phyloP scores from a whole-genome alignment of 2,329 filamentous ascomycete genomes.

The Colletotrichum sojae region DNA sequence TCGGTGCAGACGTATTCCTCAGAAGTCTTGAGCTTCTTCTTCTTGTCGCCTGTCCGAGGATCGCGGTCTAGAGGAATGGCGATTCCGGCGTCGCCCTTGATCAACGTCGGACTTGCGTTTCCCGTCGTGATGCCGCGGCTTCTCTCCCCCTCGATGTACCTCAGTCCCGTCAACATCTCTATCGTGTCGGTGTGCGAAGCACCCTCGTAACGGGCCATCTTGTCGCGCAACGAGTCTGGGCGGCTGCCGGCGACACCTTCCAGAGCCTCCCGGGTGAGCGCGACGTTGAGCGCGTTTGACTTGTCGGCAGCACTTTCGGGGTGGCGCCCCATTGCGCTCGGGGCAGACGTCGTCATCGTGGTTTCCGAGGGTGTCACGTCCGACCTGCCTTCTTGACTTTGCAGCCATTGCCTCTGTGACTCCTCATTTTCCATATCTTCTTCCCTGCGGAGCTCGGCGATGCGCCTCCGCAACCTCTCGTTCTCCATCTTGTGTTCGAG shows the following conservation, averaged over 20 bases:
- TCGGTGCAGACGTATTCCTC: slow-evolving; percentile 97
- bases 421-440: slow-evolving; percentile 85
- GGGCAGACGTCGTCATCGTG: slow-evolving; percentile 53
- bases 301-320: slow-evolving; percentile 77
- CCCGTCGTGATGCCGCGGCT: slow-evolving; percentile 91
- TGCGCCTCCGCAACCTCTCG: slow-evolving; percentile 85
- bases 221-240: slow-evolving; percentile 84
- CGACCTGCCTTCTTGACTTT: slow-evolving; percentile 70
- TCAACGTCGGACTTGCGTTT: slow-evolving; percentile 82
- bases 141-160: slow-evolving; percentile 90
- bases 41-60: slow-evolving; percentile 80
- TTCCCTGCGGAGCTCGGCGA: slow-evolving; percentile 87
- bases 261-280: slow-evolving; percentile 84
- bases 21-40: slow-evolving; percentile 86
- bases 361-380: slow-evolving; percentile 67
- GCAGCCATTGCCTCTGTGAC: slow-evolving; percentile 72
- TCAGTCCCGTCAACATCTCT: slow-evolving; percentile 91
- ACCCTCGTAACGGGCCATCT: slow-evolving; percentile 86
- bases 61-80: slow-evolving; percentile 87
- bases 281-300: slow-evolving; percentile 71
- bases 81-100: slow-evolving; percentile 89
- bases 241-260: slow-evolving; percentile 78
- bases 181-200: slow-evolving; percentile 87
- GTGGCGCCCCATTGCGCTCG: slow-evolving; percentile 51
- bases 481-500: slow-evolving; percentile 98